Evolutionary conservation across 2,329 filamentous ascomycete species (phyloP).

Genomic region (Monilinia laxa): DNA sequence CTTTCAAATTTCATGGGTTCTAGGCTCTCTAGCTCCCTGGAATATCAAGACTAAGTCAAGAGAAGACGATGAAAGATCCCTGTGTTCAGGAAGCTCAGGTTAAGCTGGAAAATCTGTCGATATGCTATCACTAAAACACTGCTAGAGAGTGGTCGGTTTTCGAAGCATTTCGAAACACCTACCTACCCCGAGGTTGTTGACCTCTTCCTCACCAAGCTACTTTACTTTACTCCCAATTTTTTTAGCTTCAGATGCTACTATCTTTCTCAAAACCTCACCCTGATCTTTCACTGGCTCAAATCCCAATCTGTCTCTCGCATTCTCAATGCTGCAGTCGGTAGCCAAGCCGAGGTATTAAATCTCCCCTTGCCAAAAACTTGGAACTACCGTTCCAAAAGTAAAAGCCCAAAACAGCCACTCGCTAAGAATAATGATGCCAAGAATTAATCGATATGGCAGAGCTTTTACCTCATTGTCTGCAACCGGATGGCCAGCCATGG

Average conservation of each 20-base stretch:
- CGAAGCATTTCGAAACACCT: too few species aligned
- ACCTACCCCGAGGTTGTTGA: too few species aligned
- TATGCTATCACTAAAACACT: too few species aligned
- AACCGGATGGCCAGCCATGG: not conserved
- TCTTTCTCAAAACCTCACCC: slow-evolving; percentile 19
- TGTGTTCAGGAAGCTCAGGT: not conserved
- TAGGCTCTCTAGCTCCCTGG: not conserved
- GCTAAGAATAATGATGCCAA: not conserved
- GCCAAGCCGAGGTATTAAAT: slow-evolving; percentile 19
- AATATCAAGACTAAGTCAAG: not conserved
- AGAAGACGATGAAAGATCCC: not conserved
- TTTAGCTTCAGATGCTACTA: not conserved
- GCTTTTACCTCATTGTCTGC: not conserved
- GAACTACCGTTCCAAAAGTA: not conserved
- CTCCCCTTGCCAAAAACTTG: not conserved
- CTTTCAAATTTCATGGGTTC: not conserved
- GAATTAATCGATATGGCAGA: not conserved
- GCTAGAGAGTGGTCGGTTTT: too few species aligned
- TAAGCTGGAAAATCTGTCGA: too few species aligned
- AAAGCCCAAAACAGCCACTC: not conserved
- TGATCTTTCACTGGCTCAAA: slow-evolving; percentile 22
- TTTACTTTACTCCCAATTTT: not conserved
- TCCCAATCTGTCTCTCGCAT: slow-evolving; percentile 24
- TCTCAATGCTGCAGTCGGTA: slow-evolving; percentile 21
- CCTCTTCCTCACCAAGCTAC: too few species aligned